Percentiles rank a stretch among this genome's conserved stretches.
Evolutionary conservation across 2,329 filamentous ascomycete genomes (phyloP).

Genomic region (Penicillium sp.): DNA sequence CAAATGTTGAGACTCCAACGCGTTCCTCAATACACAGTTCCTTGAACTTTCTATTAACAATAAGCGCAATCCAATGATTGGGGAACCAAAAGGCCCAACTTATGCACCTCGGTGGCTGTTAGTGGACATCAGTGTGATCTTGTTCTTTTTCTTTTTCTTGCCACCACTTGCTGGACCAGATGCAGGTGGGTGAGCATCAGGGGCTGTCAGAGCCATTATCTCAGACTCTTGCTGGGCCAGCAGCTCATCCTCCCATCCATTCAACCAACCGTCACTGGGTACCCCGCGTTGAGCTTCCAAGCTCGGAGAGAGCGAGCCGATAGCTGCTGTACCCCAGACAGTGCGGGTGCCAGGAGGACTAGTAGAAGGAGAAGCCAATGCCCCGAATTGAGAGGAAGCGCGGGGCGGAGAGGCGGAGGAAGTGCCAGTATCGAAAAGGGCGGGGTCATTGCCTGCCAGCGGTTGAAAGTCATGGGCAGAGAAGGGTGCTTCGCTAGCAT

Average conservation of each 20-base stretch:
- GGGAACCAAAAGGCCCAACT: constrained; percentile 7
- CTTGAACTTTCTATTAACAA: background rate
- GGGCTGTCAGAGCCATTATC: constrained; percentile 52
- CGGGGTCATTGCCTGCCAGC: constrained; percentile 45
- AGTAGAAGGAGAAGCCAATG: constrained; percentile 73
- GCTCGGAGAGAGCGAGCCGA: constrained; percentile 61
- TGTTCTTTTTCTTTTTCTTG: constrained; percentile 66
- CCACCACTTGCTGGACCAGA: constrained; percentile 27
- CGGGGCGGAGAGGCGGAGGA: constrained; percentile 46
- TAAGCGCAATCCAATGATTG: background rate
- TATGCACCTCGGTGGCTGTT: constrained; percentile 60
- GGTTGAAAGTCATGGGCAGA: constrained; percentile 66
- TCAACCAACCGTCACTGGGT: constrained; percentile 79
- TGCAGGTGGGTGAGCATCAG: constrained; percentile 18
- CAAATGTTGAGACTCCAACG: background rate
- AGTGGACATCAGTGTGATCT: constrained; percentile 69
- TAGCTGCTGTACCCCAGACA: constrained; percentile 84
- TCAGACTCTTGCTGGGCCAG: constrained; percentile 59
- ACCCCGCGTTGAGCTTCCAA: constrained; percentile 40
- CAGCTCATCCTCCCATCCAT: constrained; percentile 78
- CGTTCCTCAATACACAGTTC: background rate
- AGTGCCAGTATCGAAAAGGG: constrained; percentile 29
- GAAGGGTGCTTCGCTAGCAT: constrained; percentile 47
- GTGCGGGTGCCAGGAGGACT: constrained; percentile 76
- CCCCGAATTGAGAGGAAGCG: constrained; percentile 45